Evolutionary conservation across 345 rosid genomes (phyloP), one percentile per base, ranked within the genome.

Genomic region (Hypericum perforatum): DNA sequence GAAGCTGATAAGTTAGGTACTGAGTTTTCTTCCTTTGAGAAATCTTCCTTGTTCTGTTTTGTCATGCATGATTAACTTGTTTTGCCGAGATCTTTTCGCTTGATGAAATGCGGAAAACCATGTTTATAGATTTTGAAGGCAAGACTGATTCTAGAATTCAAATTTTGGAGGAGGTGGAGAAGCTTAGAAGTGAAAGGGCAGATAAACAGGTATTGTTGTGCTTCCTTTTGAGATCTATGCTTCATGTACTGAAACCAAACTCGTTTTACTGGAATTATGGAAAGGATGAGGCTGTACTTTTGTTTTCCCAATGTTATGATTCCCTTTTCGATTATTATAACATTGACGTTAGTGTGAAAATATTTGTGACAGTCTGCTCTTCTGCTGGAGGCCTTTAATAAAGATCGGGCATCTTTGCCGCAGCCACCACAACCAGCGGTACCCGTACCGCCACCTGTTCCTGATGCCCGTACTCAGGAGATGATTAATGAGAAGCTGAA

Each of bases 401-500:
- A 89, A 76, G 99, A 94, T 69, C 81, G 99, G 61, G 94, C 97
- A 42, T 77, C 94, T 46, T 84, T 94, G 69, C 99, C 94, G 38
- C 95, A 86, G 65, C 94, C 99, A 5, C 56, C 81, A 59, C 87
- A 78, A 9, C 72, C 94, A 39, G 57, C 81, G 71, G 81, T 91
- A 59, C 72, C 91, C 38, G 61, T 88, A 70, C 89, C 82, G 41
- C 56, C 69, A 6, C 76, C 79, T 68, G 69, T 84, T 16, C 94
- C 87, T 0, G 99, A 94, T 82, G 74, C 95, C 59, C 95, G 79
- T 41, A 89, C 87, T 6, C 97, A 94, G 63, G 99, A 89, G 68
- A 86, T 94, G 99, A 94, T 94, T 65, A 89, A 94, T 53, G 97
- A 89, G 74, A 94, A 94, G 74, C 65, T 94, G 63, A 89, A 86